Base-by-base conservation (phyloP, 805 yeast species). In the Tetrapisispora arboricola region DNA sequence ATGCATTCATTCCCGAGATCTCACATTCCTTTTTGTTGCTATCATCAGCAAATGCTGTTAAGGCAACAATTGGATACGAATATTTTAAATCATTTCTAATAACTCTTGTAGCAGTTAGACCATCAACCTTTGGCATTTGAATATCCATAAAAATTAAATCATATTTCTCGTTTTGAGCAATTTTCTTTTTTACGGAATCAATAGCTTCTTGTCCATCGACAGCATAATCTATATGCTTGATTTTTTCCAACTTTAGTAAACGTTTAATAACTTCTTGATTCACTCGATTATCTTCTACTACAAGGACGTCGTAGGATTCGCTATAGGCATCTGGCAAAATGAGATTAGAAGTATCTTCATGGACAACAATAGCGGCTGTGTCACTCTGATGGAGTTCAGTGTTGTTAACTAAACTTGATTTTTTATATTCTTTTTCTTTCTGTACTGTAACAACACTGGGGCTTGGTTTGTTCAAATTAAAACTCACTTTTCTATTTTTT, bases 71-170 rank as follows among this genome's bases (percentile, higher is more conserved):
- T 0, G 96, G 96, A 6, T 74, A 72, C 1, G 57, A 56, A 54
- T 73, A 84, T 5, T 71, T 65, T 44, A 83, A 59, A 33, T 81
- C 78, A 15, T 67, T 62, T 34, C 96, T 68, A 27, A 90, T 81
- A 53, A 73, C 68, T 45, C 68, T 75, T 0, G 97, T 87, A 0
- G 96, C 95, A 20, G 77, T 68, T 24, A 88, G 64, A 3, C 98
- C 98, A 58, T 90, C 96, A 49, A 87, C 70, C 52, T 76, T 80
- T 4, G 97, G 97, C 97, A 88, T 90, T 62, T 90, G 96, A 39
- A 90, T 94, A 61, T 90, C 98, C 98, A 90, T 90, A 56, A 90
- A 84, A 2, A 92, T 76, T 40, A 90, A 63, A 57, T 85, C 90
- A 57, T 70, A 86, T 13, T 58, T 53, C 9, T 65, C 65, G 13